Percentiles rank a stretch among this genome's conserved stretches.
These are phyloP conservation scores for Sideroxylon spinosum DNA, from an alignment of 179 eudicot species.

Conservation along the genomic window DNA sequence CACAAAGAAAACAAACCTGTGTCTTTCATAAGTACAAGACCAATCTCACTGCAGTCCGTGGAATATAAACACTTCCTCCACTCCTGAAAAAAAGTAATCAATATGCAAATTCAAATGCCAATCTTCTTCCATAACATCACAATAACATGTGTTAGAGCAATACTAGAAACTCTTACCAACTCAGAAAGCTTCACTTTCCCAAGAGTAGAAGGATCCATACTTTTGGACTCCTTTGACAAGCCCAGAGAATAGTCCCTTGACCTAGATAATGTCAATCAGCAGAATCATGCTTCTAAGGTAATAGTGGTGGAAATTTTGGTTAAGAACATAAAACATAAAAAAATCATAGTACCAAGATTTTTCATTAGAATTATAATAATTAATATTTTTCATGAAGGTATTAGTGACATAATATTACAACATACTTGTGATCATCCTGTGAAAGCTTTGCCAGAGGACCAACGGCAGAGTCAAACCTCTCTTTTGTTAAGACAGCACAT, in stretches of 20 bases:
- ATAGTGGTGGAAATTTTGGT: neutral
- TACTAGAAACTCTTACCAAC: constrained; percentile 47
- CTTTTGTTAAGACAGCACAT: constrained; percentile 77
- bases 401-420: constrained; percentile 15
- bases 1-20: constrained; percentile 43
- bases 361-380: neutral
- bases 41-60: constrained; percentile 87
- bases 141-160: neutral
- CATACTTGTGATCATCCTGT: constrained; percentile 66
- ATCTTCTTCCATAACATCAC: neutral
- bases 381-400: neutral
- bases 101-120: constrained; percentile 10
- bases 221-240: constrained; percentile 29
- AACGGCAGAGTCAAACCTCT: constrained; percentile 66
- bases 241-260: constrained; percentile 40
- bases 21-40: constrained; percentile 59
- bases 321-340: neutral
- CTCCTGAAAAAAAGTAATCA: constrained; percentile 44
- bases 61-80: constrained; percentile 70
- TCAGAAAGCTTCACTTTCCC: constrained; percentile 59
- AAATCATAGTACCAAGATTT: neutral
- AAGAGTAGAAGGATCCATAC: constrained; percentile 32
- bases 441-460: constrained; percentile 73
- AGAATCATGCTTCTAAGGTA: constrained; percentile 8
- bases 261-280: constrained; percentile 35